Evolutionary conservation across 805 yeast species (phyloP), one percentile per base, ranked within the genome.

Genomic region (Schizosaccharomyces cryophilus): DNA sequence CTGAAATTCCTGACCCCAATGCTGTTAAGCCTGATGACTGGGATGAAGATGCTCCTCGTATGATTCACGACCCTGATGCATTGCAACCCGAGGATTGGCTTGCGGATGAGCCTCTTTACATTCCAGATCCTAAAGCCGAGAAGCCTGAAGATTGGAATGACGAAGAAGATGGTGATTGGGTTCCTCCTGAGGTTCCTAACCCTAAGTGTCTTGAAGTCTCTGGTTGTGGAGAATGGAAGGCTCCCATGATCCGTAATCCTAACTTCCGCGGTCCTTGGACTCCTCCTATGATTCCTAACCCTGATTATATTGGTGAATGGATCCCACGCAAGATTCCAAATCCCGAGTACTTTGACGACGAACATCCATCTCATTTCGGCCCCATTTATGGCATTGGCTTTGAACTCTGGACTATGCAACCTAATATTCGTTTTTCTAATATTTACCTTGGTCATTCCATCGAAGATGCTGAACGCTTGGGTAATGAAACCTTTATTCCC

Each of bases 381-480:
- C 79, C 82, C 42, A 79, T 87, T 64, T 89, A 88, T 29, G 95
- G 85, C 11, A 66, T 87, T 56, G 95, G 95, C 7, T 85, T 89
- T 67, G 96, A 88, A 71, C 74, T 88, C 64, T 88, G 95, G 95
- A 79, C 90, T 58, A 84, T 88, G 82, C 83, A 85, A 64, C 75
- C 76, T 54, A 79, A 85, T 60, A 79, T 87, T 60, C 66, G 85
- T 69, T 86, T 88, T 69, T 87, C 87, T 70, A 86, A 88, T 72
- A 80, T 88, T 63, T 89, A 88, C 69, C 70, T 88, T 63, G 96
- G 96, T 38, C 89, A 86, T 68, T 80, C 85, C 1, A 73, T 88
- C n/a, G 74, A 73, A 47, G 95, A 88, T 68, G 96, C 96, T 13
- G 95, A 89, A 73, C 62, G 68, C 9, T 75, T 88, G 65, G 96